Percentiles rank a stretch among this genome's conserved stretches.
phyloP scores from a whole-genome alignment of 192 early-diverging fungal species.

The Mortierella antarctica region DNA sequence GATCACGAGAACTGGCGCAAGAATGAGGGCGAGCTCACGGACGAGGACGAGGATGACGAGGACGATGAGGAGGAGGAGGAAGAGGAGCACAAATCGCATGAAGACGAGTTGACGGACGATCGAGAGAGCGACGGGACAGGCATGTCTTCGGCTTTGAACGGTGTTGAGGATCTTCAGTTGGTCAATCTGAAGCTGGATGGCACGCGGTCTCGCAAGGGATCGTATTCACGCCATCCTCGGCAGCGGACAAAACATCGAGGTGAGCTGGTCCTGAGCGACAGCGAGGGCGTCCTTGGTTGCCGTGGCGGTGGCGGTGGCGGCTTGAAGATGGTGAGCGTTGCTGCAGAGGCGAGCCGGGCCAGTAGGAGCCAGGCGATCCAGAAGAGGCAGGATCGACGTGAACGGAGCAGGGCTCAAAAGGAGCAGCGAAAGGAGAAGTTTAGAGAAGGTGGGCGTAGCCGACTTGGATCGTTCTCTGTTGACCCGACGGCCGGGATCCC shows the following conservation, averaged over 20 bases:
- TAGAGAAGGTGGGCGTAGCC: conserved; percentile 14
- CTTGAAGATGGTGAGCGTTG: conserved; percentile 29
- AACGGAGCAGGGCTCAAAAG: conserved; percentile 8
- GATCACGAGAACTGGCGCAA: conserved; percentile 11
- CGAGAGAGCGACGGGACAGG: not conserved
- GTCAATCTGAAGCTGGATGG: conserved; percentile 7
- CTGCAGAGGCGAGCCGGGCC: not conserved
- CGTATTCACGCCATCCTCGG: conserved; percentile 11
- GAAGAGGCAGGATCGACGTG: conserved; percentile 12
- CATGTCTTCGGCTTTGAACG: not conserved
- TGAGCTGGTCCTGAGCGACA: conserved; percentile 16
- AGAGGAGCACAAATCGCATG: conserved; percentile 7
- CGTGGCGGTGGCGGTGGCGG: conserved; percentile 44
- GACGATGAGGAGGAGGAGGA: conserved; percentile 23
- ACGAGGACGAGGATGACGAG: conserved; percentile 9
- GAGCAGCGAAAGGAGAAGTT: conserved; percentile 16
- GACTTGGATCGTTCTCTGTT: conserved; percentile 21
- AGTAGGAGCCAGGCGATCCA: not conserved
- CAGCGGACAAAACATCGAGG: conserved; percentile 11
- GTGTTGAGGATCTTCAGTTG: not conserved
- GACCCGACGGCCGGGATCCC: conserved; percentile 10
- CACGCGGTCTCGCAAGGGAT: conserved; percentile 1
- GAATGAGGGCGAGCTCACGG: conserved; percentile 5
- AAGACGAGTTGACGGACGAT: not conserved
- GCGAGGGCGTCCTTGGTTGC: conserved; percentile 22